Evolutionary conservation across 2,329 filamentous ascomycete species (phyloP).

Genomic region (Phaeosphaeriaceae sp.): DNA sequence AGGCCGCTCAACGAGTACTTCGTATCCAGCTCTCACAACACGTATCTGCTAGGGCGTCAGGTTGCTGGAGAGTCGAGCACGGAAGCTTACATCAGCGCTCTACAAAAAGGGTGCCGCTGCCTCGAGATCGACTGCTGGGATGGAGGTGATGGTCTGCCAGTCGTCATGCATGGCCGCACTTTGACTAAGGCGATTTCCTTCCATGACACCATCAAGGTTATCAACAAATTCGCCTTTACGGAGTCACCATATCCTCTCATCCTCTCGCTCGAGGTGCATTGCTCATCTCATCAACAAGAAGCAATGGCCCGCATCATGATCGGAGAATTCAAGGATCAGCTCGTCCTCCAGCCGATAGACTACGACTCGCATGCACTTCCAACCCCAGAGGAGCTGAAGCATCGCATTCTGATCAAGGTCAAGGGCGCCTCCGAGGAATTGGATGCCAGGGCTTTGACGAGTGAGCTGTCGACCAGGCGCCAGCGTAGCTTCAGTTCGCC

Average conservation of each 20-base stretch:
- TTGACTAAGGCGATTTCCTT: conserved; percentile 90
- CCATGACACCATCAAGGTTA: conserved; percentile 87
- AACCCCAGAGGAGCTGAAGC: conserved; percentile 82
- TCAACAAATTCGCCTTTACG: conserved; percentile 92
- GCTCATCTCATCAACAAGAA: conserved; percentile 80
- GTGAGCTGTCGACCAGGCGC: conserved; percentile 46
- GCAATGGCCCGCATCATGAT: conserved; percentile 91
- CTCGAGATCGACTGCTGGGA: conserved; percentile 99
- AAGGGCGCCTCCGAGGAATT: conserved; percentile 73
- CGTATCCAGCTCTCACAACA: conserved; percentile 98
- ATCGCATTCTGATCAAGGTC: conserved; percentile 90
- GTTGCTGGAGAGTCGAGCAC: conserved; percentile 89
- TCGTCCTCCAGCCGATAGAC: conserved; percentile 79
- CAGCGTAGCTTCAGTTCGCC: conserved; percentile 80
- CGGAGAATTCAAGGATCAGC: conserved; percentile 78
- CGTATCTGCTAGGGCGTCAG: conserved; percentile 90
- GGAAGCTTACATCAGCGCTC: conserved; percentile 89
- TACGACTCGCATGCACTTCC: conserved; percentile 74
- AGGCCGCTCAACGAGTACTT: conserved; percentile 95
- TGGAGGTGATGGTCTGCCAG: conserved; percentile 82
- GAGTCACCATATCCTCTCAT: conserved; percentile 89
- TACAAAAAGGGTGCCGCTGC: conserved; percentile 89
- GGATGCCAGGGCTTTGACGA: conserved; percentile 42
- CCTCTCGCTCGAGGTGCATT: conserved; percentile 95
- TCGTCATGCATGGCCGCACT: conserved; percentile 90